Percentiles rank a stretch among this genome's conserved stretches.
Conservation (phyloP, 2,329 filamentous ascomycete genomes). For the Paecilomyces variotii region DNA sequence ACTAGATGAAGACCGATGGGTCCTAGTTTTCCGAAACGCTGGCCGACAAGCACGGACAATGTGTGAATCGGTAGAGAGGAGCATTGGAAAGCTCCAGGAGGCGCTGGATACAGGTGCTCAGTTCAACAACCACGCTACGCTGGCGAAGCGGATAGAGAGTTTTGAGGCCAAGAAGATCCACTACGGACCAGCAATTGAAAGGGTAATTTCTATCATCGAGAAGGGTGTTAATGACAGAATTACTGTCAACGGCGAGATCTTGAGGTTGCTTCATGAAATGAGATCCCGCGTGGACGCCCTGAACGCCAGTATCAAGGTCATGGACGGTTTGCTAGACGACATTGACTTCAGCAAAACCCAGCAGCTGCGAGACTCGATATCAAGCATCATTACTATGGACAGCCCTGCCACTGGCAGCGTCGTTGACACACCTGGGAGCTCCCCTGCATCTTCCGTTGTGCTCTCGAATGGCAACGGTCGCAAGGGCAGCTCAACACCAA, state of each 20-base stretch:
- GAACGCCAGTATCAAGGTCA: constrained; percentile 66
- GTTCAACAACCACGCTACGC: constrained; percentile 58
- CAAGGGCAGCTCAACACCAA: constrained; percentile 40
- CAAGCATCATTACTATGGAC: constrained; percentile 81
- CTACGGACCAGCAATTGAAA: constrained; percentile 86
- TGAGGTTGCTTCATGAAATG: constrained; percentile 78
- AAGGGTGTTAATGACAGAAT: constrained; percentile 92
- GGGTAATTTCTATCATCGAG: constrained; percentile 85
- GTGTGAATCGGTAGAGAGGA: constrained; percentile 89
- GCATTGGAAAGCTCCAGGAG: constrained; percentile 72
- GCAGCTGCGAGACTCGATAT: constrained; percentile 84
- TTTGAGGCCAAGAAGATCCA: constrained; percentile 94
- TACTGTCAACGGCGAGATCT: constrained; percentile 91
- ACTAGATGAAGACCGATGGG: constrained; percentile 90
- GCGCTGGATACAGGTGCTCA: constrained; percentile 68
- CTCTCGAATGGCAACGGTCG: constrained; percentile 43
- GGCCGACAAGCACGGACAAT: constrained; percentile 90
- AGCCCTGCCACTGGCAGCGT: constrained; percentile 62
- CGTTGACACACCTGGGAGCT: constrained; percentile 63
- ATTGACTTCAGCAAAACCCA: constrained; percentile 55
- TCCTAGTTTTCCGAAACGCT: constrained; percentile 88
- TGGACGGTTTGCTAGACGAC: constrained; percentile 69
- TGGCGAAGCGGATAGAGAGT: constrained; percentile 78
- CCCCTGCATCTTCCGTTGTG: constrained; percentile 59
- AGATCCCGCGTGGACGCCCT: constrained; percentile 71